Conservation (phyloP, 805 yeast species). For the Zygotorulaspora florentina region DNA sequence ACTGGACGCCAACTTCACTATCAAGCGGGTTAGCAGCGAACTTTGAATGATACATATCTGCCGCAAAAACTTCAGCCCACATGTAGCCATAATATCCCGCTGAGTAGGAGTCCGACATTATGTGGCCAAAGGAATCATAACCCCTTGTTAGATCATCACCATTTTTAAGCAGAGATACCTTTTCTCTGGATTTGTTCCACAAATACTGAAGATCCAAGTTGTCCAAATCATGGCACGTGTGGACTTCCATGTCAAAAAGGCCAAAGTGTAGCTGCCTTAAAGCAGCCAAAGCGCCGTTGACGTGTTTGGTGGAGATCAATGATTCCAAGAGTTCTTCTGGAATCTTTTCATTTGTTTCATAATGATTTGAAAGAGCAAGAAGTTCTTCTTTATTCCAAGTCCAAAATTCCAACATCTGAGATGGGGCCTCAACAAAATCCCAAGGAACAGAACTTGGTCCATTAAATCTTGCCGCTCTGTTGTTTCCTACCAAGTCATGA, state of each 20-base stretch:
- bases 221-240: constrained; percentile 47
- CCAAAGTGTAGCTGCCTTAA: constrained; percentile 79
- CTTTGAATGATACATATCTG: constrained; percentile 71
- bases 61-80: constrained; percentile 82
- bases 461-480: constrained; percentile 61
- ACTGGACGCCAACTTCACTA: constrained; percentile 54
- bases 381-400: constrained; percentile 70
- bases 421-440: constrained; percentile 90
- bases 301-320: constrained; percentile 62
- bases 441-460: constrained; percentile 71
- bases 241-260: constrained; percentile 69
- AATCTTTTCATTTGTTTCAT: constrained; percentile 53
- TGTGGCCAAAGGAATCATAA: constrained; percentile 73
- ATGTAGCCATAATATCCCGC: constrained; percentile 84
- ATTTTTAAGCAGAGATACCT: constrained; percentile 53
- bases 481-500: constrained; percentile 67
- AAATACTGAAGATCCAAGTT: constrained; percentile 45
- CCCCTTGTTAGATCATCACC: constrained; percentile 60
- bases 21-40: constrained; percentile 68
- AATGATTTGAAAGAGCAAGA: constrained; percentile 59
- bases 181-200: constrained; percentile 67
- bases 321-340: constrained; percentile 54
- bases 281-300: constrained; percentile 66
- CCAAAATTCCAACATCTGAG: constrained; percentile 86
- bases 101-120: constrained; percentile 77